Base-by-base conservation (phyloP, 31 red algal genomes). In the Asparagopsis taxiformis region DNA sequence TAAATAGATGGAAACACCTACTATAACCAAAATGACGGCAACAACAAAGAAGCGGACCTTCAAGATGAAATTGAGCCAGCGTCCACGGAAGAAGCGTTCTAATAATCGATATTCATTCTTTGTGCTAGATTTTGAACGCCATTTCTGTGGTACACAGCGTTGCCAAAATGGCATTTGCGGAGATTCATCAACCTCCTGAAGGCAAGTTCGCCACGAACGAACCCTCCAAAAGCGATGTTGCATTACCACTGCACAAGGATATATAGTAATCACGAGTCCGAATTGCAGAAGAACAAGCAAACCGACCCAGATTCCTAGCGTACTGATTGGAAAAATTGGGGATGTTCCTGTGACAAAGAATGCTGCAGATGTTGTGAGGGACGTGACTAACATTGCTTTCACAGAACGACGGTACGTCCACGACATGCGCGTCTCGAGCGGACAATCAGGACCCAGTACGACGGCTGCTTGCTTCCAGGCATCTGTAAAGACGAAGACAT, bases 401-500 rank as follows among this genome's bases (percentile, higher is more conserved):
- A 69, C 79, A 9, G 88, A n/a, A 9, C 88, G 60, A 29, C 72
- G 15, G 35, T 75, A 82, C 36, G 88, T 79, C 88, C 88, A 92
- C 19, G 35, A 48, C 69, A 92, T 71, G 15, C 88, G 61, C 11
- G 68, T 66, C 7, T 57, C 38, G 28, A 65, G 57, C 44, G 66
- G 67, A 46, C 38, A 62, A 6, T 51, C 55, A 1, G 55, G 3
- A 25, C 88, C 88, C 6, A 92, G 51, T 43, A 58, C 88, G 3
- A 84, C 88, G 24, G 23, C 46, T 20, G 88, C 58, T 53, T 92
- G 88, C 31, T 71, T 72, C 75, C 74, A 92, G 3, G 88, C 77
- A 53, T 92, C 88, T 46, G 79, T 82, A 30, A 92, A 77, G 8
- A 92, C 77, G 33, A 92, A 92, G 31, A 75, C 88, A 53, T 92